Evolutionary conservation across 176 grass and related monocot genomes (phyloP).

Genomic region (Rhynchospora tenuis): DNA sequence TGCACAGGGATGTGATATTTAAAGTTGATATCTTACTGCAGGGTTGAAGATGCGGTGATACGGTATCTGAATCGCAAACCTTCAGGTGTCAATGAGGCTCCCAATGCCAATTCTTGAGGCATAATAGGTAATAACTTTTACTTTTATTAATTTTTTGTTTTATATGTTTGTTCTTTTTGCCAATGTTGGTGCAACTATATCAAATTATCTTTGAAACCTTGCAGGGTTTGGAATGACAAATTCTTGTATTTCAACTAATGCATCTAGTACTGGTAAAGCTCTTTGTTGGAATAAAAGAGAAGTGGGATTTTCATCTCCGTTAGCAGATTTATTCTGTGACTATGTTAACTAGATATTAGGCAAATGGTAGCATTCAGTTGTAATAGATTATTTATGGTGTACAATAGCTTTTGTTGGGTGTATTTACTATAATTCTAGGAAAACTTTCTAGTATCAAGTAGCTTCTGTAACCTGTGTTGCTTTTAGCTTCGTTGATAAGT

Average conservation of each 20-base stretch:
- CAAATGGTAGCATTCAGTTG: constrained; percentile 11
- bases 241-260: not conserved
- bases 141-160: not conserved
- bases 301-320: not conserved
- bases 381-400: constrained; percentile 16
- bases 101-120: constrained; percentile 39
- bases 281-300: not conserved
- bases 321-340: not conserved
- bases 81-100: constrained; percentile 45
- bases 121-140: not conserved
- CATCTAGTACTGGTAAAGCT: not conserved
- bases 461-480: not conserved
- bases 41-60: constrained; percentile 97
- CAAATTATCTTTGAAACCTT: not conserved
- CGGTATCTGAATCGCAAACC: constrained; percentile 89
- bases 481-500: not conserved
- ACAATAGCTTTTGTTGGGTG: constrained; percentile 1
- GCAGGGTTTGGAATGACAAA: not conserved
- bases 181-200: not conserved
- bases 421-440: constrained; percentile 13
- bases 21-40: constrained; percentile 22
- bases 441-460: constrained; percentile 1
- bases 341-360: constrained; percentile 31
- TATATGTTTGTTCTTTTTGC: not conserved
- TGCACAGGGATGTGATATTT: not conserved